Base-by-base conservation (phyloP, 129 eudicot species). In the Arctium minus region DNA sequence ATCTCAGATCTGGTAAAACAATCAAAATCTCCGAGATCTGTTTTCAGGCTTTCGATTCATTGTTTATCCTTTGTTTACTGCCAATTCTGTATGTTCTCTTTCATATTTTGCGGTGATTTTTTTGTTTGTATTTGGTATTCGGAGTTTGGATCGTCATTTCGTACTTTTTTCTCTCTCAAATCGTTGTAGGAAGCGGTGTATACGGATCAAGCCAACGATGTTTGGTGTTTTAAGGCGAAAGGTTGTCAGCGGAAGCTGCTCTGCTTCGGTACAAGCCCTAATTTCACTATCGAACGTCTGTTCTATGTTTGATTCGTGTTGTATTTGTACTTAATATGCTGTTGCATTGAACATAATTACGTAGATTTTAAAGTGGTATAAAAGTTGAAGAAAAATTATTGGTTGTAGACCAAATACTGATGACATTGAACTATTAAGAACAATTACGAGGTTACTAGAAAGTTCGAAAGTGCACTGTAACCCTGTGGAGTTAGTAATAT, bases 211-310 rank as follows among this genome's bases (percentile, higher is more conserved):
- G 67, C 77, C 75, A 77, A 80, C 85, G 82, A 91, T 91, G 94
- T 88, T 85, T 69, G 86, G 89, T 53, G 88, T 83, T 91, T 17
- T 86, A 79, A 76, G 92, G 87, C 89, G 91, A 79, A 87, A 82
- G 86, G 76, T 88, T 84, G 84, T 89, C 72, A 39, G 80, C 37
- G 84, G 89, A 53, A 82, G 88, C 82, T 85, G 88, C 60, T 83
- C 86, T 72, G 81, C 95, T 69, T 83, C 82, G 88, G 96, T 91
- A 46, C 15, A 81, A 53, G 67, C 71, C 50, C 72, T 36, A 2
- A 50, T 70, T 84, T 64, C 13, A 13, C 36, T 5, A 74, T 64
- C 73, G 56, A 67, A 22, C 30, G 15, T 17, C 13, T 81, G 32
- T 22, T 72, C 2, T 72, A 1, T 62, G 15, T 36, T 62, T 81